Conservation (phyloP, 192 early-diverging fungal genomes). For the Oehlia diaphana region DNA sequence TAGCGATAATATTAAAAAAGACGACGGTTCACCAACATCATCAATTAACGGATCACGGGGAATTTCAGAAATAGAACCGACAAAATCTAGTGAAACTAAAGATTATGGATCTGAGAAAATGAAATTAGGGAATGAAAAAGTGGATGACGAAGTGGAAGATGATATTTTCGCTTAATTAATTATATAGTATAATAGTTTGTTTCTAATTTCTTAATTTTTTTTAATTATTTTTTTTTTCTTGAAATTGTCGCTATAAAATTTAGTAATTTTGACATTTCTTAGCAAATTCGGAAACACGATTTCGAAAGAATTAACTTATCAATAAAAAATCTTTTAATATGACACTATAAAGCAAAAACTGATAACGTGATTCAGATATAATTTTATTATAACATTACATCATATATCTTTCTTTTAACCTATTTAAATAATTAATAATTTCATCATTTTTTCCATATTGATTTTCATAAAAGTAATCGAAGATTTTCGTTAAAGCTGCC, state of each 20-base stretch:
- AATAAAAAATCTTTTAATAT: too few species aligned
- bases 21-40: background rate
- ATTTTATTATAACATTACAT: background rate
- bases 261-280: background rate
- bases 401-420: background rate
- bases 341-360: too few species aligned
- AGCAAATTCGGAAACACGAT: too few species aligned
- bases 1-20: background rate
- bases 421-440: slow-evolving; percentile 1
- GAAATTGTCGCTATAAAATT: background rate
- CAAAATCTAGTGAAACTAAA: background rate
- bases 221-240: background rate
- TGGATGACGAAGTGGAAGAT: background rate
- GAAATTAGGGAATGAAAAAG: background rate
- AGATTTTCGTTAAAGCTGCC: slow-evolving; percentile 8
- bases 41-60: background rate
- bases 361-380: background rate
- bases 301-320: too few species aligned
- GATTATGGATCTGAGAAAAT: background rate
- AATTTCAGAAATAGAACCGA: background rate
- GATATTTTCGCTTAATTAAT: slow-evolving; percentile 8
- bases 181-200: background rate
- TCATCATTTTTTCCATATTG: background rate
- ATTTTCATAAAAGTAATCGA: slow-evolving; percentile 26
- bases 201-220: background rate